Evolutionary conservation across 768 basidiomycete genomes (phyloP).

Genomic region (Agaricus sinodeliciosus): DNA sequence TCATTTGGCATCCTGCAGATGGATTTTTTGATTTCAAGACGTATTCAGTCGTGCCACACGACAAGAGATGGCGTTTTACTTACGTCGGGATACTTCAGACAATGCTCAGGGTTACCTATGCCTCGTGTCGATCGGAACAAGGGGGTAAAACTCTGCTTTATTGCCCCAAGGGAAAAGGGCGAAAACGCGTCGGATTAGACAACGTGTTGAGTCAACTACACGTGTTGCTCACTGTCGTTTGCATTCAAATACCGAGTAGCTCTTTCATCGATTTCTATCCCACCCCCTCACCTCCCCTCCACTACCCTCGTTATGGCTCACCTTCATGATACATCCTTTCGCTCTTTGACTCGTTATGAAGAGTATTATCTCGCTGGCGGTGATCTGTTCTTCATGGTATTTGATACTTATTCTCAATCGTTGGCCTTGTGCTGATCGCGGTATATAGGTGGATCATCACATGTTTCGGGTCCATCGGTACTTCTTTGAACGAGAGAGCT

Average conservation of each 20-base stretch:
- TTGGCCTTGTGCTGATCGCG: neutral
- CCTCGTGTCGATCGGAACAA: slow-evolving; percentile 16
- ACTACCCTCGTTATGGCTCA: slow-evolving; percentile 16
- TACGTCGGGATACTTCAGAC: slow-evolving; percentile 5
- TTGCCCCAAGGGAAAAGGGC: slow-evolving; percentile 1
- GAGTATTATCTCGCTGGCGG: slow-evolving; percentile 49
- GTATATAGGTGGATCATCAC: slow-evolving; percentile 44
- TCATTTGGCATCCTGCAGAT: neutral
- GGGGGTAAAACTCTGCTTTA: slow-evolving; percentile 1
- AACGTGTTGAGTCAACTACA: slow-evolving; percentile 22
- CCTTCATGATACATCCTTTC: slow-evolving; percentile 13
- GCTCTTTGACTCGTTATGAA: slow-evolving; percentile 19
- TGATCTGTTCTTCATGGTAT: slow-evolving; percentile 47
- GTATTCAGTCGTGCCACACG: neutral
- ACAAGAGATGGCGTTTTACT: neutral
- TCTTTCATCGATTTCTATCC: slow-evolving; percentile 26
- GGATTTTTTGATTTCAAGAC: neutral
- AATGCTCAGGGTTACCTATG: slow-evolving; percentile 6
- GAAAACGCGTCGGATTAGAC: slow-evolving; percentile 10
- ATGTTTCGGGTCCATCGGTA: slow-evolving; percentile 54
- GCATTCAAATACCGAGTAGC: slow-evolving; percentile 21
- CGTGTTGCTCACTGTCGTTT: slow-evolving; percentile 19
- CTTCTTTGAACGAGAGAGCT: slow-evolving; percentile 59
- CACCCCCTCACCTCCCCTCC: slow-evolving; percentile 20
- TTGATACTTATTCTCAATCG: slow-evolving; percentile 12